Base-by-base conservation (phyloP, 148 eudicot species). In the Polygonum aviculare region DNA sequence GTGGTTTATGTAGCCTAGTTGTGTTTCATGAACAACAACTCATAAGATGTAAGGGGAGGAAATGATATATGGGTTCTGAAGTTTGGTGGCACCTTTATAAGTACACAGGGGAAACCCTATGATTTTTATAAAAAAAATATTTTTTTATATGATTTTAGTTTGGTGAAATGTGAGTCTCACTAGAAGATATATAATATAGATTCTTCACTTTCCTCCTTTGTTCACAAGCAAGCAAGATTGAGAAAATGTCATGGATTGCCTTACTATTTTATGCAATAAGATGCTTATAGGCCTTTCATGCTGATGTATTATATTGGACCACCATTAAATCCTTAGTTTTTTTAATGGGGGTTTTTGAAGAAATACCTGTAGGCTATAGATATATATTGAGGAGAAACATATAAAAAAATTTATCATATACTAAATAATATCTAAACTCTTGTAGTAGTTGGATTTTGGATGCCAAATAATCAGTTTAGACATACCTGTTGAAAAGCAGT, bases 101-200 rank as follows among this genome's bases (percentile, higher is more conserved):
- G 72, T 35, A 67, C 72, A 16, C 15, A 65, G 36, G 71, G 40
- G 71, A 65, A 67, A 67, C 14, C 41, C 16, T 67, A 1, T 9
- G 1, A 33, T 33, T 3, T 65, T 31, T 65, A 14, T 65, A 9
- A 3, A 1, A 0, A 6, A 44, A 44, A 6, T 44, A 67, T 67
- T 26, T 26, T 26, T 26, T 26, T 26, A 26, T 22, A 38, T 67
- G 15, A 38, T 67, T 62, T 11, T 67, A 16, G 72, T 67, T 67
- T 67, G 72, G 72, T 67, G 72, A 67, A 67, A 67, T 67, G 72
- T 67, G 72, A 67, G 72, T 36, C 38, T 67, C 72, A 67, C 19
- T 67, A 67, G 72, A 67, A 16, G 10, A 67, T 36, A 67, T 67
- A 67, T 67, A 15, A 67, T 38, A 67, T 67, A 45, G 38, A 67